Conservation (phyloP, 2,329 filamentous ascomycete species). For the Lachnellula hyalina region DNA sequence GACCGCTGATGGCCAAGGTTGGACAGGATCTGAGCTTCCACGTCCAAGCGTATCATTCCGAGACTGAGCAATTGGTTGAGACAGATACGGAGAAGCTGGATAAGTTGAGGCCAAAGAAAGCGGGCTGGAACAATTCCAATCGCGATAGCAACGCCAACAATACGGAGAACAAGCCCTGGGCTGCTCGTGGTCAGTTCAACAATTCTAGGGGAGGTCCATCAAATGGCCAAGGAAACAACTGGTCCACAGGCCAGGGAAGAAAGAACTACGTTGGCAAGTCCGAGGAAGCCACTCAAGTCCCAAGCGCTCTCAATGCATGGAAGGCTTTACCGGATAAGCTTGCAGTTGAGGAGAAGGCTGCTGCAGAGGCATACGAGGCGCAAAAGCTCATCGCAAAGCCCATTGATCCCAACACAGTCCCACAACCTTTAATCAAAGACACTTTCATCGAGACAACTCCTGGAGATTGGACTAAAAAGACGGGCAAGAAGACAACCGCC, state of each 20-base stretch:
- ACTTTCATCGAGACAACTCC: slow-evolving; percentile 27
- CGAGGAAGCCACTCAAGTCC: background rate
- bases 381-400: slow-evolving; percentile 1
- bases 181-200: slow-evolving; percentile 1
- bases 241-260: background rate
- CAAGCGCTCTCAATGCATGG: slow-evolving; percentile 21
- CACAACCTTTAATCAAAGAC: slow-evolving; percentile 22
- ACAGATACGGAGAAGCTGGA: slow-evolving; percentile 67
- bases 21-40: slow-evolving; percentile 58
- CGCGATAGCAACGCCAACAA: background rate
- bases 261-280: background rate
- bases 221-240: background rate
- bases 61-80: slow-evolving; percentile 78
- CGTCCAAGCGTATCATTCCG: slow-evolving; percentile 63
- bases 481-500: slow-evolving; percentile 17
- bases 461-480: slow-evolving; percentile 29
- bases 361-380: slow-evolving; percentile 14
- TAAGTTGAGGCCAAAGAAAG: slow-evolving; percentile 6
- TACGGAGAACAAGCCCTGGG: background rate
- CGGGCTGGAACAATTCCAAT: background rate
- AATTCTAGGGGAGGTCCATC: background rate
- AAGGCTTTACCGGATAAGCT: slow-evolving; percentile 20
- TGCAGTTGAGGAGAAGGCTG: slow-evolving; percentile 23
- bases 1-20: slow-evolving; percentile 72
- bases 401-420: slow-evolving; percentile 6